Evolutionary conservation across 345 rosid species (phyloP).

Genomic region (Citrus sp.): DNA sequence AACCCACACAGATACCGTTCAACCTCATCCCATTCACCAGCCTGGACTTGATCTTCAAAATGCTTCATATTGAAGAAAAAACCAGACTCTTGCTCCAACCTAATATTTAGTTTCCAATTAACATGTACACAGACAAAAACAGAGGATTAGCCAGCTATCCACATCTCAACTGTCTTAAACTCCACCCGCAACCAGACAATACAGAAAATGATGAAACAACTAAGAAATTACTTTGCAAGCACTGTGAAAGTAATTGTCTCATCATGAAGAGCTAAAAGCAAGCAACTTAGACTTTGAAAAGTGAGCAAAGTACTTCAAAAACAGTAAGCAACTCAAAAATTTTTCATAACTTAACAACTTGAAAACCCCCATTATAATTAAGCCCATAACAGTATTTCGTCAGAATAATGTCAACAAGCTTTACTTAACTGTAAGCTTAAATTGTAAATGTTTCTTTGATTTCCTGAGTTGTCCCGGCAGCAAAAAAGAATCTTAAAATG

Average conservation of each 20-base stretch:
- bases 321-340: not conserved
- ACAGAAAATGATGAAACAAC: not conserved
- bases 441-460: not conserved
- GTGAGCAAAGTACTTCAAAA: not conserved
- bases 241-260: not conserved
- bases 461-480: not conserved
- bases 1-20: conserved; percentile 75
- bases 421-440: not conserved
- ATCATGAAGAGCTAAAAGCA: not conserved
- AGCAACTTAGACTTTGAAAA: not conserved
- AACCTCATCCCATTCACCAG: conserved; percentile 90
- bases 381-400: not conserved
- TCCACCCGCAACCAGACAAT: not conserved
- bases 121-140: not conserved
- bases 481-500: not conserved
- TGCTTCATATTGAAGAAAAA: conserved; percentile 76
- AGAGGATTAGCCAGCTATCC: conserved; percentile 7
- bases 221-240: not conserved
- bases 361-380: not conserved
- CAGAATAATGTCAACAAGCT: not conserved
- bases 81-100: conserved; percentile 85
- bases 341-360: not conserved
- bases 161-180: not conserved
- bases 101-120: conserved; percentile 1
- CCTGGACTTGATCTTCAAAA: conserved; percentile 71